Percentiles rank a stretch among this genome's conserved stretches.
Evolutionary conservation across 768 basidiomycete genomes (phyloP).

Genomic region (Trametopsis cervina): DNA sequence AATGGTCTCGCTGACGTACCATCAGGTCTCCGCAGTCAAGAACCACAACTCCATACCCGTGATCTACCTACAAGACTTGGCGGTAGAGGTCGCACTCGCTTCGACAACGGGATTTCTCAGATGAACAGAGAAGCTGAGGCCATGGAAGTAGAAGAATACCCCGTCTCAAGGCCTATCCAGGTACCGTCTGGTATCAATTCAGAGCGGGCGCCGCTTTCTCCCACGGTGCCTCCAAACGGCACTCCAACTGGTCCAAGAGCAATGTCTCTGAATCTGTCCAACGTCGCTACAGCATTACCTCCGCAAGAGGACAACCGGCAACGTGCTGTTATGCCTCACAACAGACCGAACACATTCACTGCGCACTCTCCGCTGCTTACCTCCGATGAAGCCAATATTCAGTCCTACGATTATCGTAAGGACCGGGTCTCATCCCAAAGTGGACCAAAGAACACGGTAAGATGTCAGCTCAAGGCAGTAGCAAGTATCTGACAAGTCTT

Average conservation of each 20-base stretch:
- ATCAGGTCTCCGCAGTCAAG: constrained; percentile 11
- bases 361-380: too few species aligned
- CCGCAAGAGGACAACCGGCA: too few species aligned
- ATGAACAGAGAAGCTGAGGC: background rate
- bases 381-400: too few species aligned
- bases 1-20: constrained; percentile 7
- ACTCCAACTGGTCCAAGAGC: constrained; percentile 25
- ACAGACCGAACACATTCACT: too few species aligned
- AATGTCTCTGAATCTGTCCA: constrained; percentile 17
- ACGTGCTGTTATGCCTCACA: too few species aligned
- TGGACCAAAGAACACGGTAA: background rate
- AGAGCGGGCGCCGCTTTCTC: constrained; percentile 11
- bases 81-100: background rate
- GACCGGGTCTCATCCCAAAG: too few species aligned
- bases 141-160: background rate
- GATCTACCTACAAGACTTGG: background rate
- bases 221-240: constrained; percentile 18
- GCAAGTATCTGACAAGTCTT: background rate
- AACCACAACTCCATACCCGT: background rate
- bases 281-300: background rate
- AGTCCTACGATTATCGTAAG: too few species aligned
- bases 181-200: constrained; percentile 10
- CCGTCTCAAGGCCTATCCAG: constrained; percentile 1
- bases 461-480: background rate
- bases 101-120: background rate